phyloP scores from a whole-genome alignment of 1,139 yeast genomes.

The Kurtzmaniella quercitrusa region DNA sequence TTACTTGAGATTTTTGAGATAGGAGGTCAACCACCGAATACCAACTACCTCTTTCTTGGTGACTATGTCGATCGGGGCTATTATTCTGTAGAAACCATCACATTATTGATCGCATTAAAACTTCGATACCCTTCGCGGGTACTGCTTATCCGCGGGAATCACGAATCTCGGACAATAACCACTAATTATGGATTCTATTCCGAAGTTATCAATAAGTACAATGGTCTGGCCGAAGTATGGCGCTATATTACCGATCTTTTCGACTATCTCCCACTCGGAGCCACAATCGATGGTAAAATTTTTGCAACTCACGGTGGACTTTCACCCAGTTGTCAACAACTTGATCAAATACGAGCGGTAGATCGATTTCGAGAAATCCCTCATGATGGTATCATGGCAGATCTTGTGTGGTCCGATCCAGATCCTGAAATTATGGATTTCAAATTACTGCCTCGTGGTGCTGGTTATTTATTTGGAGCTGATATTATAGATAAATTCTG shows the following conservation, averaged over 20 bases:
- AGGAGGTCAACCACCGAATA: slow-evolving; percentile 91
- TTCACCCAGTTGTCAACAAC: slow-evolving; percentile 90
- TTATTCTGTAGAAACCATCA: slow-evolving; percentile 88
- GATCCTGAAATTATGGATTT: slow-evolving; percentile 84
- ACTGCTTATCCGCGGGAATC: slow-evolving; percentile 85
- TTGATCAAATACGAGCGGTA: slow-evolving; percentile 85
- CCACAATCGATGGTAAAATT: slow-evolving; percentile 87
- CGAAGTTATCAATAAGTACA: slow-evolving; percentile 84
- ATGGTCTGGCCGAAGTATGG: slow-evolving; percentile 82
- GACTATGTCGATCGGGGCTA: slow-evolving; percentile 91
- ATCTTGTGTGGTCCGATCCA: slow-evolving; percentile 97
- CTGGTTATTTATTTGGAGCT: slow-evolving; percentile 93
- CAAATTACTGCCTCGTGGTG: slow-evolving; percentile 91
- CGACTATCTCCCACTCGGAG: slow-evolving; percentile 86
- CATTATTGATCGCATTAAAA: slow-evolving; percentile 77
- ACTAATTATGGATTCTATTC: slow-evolving; percentile 96
- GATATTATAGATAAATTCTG: slow-evolving; percentile 88
- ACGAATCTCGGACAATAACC: slow-evolving; percentile 92
- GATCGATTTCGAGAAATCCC: slow-evolving; percentile 94
- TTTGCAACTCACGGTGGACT: slow-evolving; percentile 97
- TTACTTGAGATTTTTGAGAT: slow-evolving; percentile 84
- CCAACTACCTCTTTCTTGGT: slow-evolving; percentile 88
- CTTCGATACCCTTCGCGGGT: slow-evolving; percentile 83
- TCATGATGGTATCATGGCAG: slow-evolving; percentile 99
- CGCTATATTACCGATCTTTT: slow-evolving; percentile 83